phyloP scores from a whole-genome alignment of 2,329 filamentous ascomycete species.

The Pyrenochaeta sp. region DNA sequence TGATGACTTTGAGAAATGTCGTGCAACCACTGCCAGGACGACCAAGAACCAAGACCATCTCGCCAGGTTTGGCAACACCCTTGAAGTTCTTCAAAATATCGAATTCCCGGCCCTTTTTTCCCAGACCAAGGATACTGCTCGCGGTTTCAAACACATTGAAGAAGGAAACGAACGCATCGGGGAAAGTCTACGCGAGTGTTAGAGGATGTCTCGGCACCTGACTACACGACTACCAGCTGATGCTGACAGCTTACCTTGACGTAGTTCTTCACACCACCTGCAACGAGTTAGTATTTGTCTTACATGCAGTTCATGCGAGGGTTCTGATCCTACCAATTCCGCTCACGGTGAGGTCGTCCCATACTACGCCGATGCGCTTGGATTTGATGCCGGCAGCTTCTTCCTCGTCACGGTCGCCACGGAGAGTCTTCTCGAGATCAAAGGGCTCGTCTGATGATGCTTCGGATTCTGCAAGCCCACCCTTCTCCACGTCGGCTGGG shows the following conservation, averaged over 20 bases:
- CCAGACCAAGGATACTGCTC: conserved; percentile 68
- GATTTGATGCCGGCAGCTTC: conserved; percentile 78
- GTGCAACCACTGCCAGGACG: conserved; percentile 71
- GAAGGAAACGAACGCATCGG: conserved; percentile 77
- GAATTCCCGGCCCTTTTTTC: conserved; percentile 72
- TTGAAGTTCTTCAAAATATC: conserved; percentile 77
- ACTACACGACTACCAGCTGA: conserved; percentile 1
- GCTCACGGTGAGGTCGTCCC: conserved; percentile 78
- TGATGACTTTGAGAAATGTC: conserved; percentile 62
- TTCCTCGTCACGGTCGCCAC: conserved; percentile 75
- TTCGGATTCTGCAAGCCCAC: conserved; percentile 36
- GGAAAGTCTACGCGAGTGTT: conserved; percentile 66
- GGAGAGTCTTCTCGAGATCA: conserved; percentile 76
- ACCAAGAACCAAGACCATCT: conserved; percentile 87
- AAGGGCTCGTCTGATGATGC: conserved; percentile 62
- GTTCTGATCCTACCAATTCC: conserved; percentile 65
- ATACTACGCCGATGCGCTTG: conserved; percentile 76
- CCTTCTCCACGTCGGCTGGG: conserved; percentile 67
- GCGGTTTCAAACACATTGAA: conserved; percentile 76
- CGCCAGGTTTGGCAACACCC: conserved; percentile 69
- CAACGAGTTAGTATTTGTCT: conserved; percentile 3
- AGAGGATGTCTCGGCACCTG: conserved; percentile 7
- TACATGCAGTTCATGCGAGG: not conserved
- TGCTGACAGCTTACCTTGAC: conserved; percentile 49
- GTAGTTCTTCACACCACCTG: conserved; percentile 72